Conservation (phyloP, 495 filamentous ascomycete species). For the Xylona heveae region DNA sequence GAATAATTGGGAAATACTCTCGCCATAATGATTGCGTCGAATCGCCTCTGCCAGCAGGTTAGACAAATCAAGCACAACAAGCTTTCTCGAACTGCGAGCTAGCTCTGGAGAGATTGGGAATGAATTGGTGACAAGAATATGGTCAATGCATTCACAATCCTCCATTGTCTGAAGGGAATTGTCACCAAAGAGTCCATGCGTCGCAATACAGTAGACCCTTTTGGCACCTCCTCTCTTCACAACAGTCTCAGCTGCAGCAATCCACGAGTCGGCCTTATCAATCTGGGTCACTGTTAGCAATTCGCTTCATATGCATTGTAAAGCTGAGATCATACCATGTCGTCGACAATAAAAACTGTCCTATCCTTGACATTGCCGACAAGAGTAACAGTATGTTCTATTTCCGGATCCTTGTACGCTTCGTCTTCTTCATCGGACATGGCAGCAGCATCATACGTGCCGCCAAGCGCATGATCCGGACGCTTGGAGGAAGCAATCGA, state of each 20-base stretch:
- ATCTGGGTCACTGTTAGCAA: too few relatives aligned
- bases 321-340: too few relatives aligned
- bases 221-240: conserved; percentile 80
- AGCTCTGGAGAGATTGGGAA: conserved; percentile 69
- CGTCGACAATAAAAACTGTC: conserved; percentile 84
- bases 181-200: conserved; percentile 80
- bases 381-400: conserved; percentile 87
- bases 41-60: conserved; percentile 81
- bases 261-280: conserved; percentile 90
- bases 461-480: conserved; percentile 55
- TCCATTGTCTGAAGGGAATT: conserved; percentile 82
- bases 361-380: conserved; percentile 79
- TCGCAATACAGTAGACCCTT: conserved; percentile 94
- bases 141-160: conserved; percentile 74
- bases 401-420: conserved; percentile 42
- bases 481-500: conserved; percentile 31
- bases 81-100: conserved; percentile 49
- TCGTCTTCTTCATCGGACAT: conserved; percentile 83
- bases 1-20: conserved; percentile 73
- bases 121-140: conserved; percentile 71
- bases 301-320: too few relatives aligned
- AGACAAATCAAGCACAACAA: conserved; percentile 74
- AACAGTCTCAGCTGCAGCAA: conserved; percentile 94
- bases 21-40: conserved; percentile 80
- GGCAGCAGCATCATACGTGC: conserved; percentile 55